A percentile compares a stretch with the other conserved stretches of the same genome.
These are phyloP conservation scores for Candida tallmaniae DNA, from an alignment of 805 yeast genomes.

Conservation along the genomic window DNA sequence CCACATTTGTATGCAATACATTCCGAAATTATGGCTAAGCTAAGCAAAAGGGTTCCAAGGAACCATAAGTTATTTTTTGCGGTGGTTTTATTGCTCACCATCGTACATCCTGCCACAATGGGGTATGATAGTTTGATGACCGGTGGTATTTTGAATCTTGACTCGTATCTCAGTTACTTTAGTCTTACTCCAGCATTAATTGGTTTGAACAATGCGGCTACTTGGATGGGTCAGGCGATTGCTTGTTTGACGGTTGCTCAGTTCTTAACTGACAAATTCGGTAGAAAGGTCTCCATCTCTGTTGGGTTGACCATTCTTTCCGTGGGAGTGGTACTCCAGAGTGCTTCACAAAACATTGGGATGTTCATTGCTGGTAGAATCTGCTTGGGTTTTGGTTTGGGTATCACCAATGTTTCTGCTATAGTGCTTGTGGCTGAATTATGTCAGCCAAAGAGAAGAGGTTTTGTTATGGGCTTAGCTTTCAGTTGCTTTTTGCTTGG, in stretches of 20 bases:
- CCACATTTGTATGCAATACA: too few relatives aligned
- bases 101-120: constrained; percentile 9
- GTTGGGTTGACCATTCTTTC: constrained; percentile 19
- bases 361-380: constrained; percentile 37
- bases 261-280: constrained; percentile 30
- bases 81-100: constrained; percentile 3
- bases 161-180: constrained; percentile 8
- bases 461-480: constrained; percentile 36
- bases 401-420: constrained; percentile 35
- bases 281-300: constrained; percentile 30
- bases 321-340: constrained; percentile 34
- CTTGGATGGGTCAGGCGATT: constrained; percentile 11
- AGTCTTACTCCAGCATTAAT: constrained; percentile 8
- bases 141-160: constrained; percentile 10
- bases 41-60: constrained; percentile 7
- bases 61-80: constrained; percentile 3
- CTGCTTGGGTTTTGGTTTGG: constrained; percentile 40
- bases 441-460: constrained; percentile 40
- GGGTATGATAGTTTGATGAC: constrained; percentile 11
- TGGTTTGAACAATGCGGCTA: constrained; percentile 11
- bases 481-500: constrained; percentile 50
- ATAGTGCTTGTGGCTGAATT: constrained; percentile 47
- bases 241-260: constrained; percentile 3
- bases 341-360: constrained; percentile 31
- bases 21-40: too few relatives aligned